Evolutionary conservation across 1,284 basidiomycete genomes (phyloP).

Genomic region (Meira nashicola): DNA sequence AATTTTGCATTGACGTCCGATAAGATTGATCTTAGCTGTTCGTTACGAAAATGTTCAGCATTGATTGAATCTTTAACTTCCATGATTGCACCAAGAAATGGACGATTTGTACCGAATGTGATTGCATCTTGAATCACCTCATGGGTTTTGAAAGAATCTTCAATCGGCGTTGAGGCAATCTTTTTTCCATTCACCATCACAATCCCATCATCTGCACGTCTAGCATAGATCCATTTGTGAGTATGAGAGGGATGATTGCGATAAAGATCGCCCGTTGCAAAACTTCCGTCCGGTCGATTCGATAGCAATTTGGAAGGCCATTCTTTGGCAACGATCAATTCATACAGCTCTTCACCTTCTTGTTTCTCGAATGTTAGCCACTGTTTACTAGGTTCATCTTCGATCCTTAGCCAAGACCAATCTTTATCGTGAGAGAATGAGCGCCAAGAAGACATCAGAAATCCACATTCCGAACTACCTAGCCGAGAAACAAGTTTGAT

Average conservation of each 20-base stretch:
- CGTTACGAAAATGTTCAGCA: conserved; percentile 6
- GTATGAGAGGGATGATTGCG: conserved; percentile 9
- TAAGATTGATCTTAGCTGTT: conserved; percentile 18
- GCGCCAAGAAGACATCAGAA: conserved; percentile 59
- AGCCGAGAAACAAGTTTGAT: conserved; percentile 61
- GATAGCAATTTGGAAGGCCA: conserved; percentile 38
- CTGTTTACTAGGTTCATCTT: conserved; percentile 36
- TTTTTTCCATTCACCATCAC: conserved; percentile 39
- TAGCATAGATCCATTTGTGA: conserved; percentile 28
- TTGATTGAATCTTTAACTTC: neutral
- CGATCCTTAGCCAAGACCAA: conserved; percentile 62
- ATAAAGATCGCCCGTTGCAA: conserved; percentile 36
- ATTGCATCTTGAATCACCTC: conserved; percentile 26
- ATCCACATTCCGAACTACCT: conserved; percentile 57
- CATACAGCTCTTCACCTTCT: conserved; percentile 12
- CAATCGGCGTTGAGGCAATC: conserved; percentile 20
- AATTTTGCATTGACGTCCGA: conserved; percentile 20
- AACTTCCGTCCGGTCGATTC: conserved; percentile 27
- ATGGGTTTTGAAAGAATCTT: conserved; percentile 20
- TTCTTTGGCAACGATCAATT: conserved; percentile 25
- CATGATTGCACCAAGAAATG: conserved; percentile 33
- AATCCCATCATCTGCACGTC: conserved; percentile 31
- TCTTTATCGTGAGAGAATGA: conserved; percentile 60
- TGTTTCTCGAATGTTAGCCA: conserved; percentile 26
- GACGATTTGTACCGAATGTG: conserved; percentile 34